phyloP scores from a whole-genome alignment of 1,139 yeast genomes.

The Candida glucosophila region DNA sequence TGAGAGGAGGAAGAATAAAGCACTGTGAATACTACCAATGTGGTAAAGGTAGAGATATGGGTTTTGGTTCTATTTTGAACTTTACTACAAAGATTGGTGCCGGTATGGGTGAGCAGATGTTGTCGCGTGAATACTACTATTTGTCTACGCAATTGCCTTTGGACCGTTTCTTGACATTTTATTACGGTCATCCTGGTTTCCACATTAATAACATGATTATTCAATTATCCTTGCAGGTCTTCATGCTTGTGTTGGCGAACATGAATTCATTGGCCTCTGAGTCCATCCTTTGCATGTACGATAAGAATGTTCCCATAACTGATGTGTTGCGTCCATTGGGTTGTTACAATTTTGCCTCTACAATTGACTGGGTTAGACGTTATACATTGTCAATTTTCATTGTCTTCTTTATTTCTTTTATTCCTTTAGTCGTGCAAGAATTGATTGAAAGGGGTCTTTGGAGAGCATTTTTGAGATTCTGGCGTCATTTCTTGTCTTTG shows the following conservation, averaged over 20 bases:
- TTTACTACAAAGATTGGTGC: slow-evolving; percentile 99
- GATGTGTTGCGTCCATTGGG: slow-evolving; percentile 84
- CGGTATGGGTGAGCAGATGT: slow-evolving; percentile 99
- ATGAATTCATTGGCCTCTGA: slow-evolving; percentile 89
- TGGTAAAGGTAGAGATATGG: slow-evolving; percentile 99
- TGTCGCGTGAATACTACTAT: slow-evolving; percentile 96
- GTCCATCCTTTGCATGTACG: slow-evolving; percentile 75
- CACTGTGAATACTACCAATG: slow-evolving; percentile 99
- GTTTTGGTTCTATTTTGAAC: slow-evolving; percentile 96
- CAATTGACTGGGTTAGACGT: slow-evolving; percentile 95
- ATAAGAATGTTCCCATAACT: slow-evolving; percentile 77
- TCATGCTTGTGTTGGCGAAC: slow-evolving; percentile 86
- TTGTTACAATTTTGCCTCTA: slow-evolving; percentile 88
- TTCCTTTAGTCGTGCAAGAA: slow-evolving; percentile 95
- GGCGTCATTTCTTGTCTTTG: slow-evolving; percentile 79
- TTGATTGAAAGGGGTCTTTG: slow-evolving; percentile 96
- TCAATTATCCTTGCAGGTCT: slow-evolving; percentile 87
- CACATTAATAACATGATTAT: slow-evolving; percentile 94
- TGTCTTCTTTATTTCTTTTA: slow-evolving; percentile 94
- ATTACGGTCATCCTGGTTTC: slow-evolving; percentile 99
- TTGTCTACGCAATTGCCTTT: slow-evolving; percentile 95
- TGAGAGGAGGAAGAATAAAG: slow-evolving; percentile 98
- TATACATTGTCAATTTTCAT: slow-evolving; percentile 95
- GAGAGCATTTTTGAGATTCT: slow-evolving; percentile 88
- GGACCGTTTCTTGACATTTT: slow-evolving; percentile 95